phyloP scores from a whole-genome alignment of 2,329 filamentous ascomycete genomes.

The Verticillium longisporum region DNA sequence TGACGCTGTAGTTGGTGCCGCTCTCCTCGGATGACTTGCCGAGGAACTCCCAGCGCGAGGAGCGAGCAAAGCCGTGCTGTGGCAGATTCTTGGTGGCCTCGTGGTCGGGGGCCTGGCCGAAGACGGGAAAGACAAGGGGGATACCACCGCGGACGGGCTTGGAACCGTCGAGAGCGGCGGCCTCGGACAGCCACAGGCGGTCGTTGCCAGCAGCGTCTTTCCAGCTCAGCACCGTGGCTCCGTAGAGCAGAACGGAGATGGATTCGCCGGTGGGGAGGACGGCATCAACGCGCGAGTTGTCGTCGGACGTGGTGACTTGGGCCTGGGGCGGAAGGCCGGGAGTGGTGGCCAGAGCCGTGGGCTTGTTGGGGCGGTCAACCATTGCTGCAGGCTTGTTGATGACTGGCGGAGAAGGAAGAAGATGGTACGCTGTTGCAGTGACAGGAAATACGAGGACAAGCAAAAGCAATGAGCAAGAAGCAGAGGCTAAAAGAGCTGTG shows the following conservation, averaged over 20 bases:
- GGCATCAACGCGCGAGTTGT: slow-evolving; percentile 68
- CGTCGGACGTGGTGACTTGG: slow-evolving; percentile 66
- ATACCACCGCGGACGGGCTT: slow-evolving; percentile 90
- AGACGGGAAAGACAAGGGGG: slow-evolving; percentile 87
- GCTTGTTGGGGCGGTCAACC: slow-evolving; percentile 84
- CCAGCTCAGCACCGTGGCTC: slow-evolving; percentile 91
- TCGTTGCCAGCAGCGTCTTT: slow-evolving; percentile 73
- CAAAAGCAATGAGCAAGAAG: not conserved
- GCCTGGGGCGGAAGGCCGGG: slow-evolving; percentile 69
- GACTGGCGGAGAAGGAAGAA: not conserved
- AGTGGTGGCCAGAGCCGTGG: slow-evolving; percentile 66
- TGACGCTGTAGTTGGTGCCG: slow-evolving; percentile 61
- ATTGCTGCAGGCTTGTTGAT: slow-evolving; percentile 28
- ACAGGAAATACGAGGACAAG: not conserved
- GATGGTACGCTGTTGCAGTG: not conserved
- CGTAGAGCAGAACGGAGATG: slow-evolving; percentile 79
- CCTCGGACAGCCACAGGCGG: slow-evolving; percentile 80
- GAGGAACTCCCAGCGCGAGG: slow-evolving; percentile 85
- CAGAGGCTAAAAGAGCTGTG: not conserved
- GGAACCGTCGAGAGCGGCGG: slow-evolving; percentile 73
- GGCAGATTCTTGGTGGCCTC: slow-evolving; percentile 73
- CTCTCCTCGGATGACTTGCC: slow-evolving; percentile 62
- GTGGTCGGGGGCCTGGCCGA: slow-evolving; percentile 73
- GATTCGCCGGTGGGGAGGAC: slow-evolving; percentile 79
- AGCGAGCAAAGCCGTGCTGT: slow-evolving; percentile 93